Evolutionary conservation across 2,329 filamentous ascomycete genomes (phyloP), one percentile per base, ranked within the genome.

Genomic region (Phaeosphaeriaceae sp.): DNA sequence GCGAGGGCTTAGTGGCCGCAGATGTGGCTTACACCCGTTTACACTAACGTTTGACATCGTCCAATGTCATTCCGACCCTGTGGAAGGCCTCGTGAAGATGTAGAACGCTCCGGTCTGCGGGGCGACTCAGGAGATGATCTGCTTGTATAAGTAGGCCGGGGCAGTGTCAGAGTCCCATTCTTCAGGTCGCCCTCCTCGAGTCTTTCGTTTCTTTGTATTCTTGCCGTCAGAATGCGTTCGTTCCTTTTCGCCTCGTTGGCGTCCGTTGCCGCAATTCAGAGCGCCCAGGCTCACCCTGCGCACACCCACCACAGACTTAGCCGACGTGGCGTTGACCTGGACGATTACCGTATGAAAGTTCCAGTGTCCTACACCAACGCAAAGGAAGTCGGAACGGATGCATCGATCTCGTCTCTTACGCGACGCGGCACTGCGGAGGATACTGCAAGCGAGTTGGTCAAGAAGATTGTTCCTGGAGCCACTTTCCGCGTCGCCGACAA

Each of bases 401-500:
- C 66, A 13, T 60, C 61, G n/a, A 62, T 68, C 19, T 51, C 66
- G 10, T 56, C 61, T 11, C 55, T 70, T 20, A 47, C 58, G 10
- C 69, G 62, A 52, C 66, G 70, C 50, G 69, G 64, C 13, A 71
- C 68, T 53, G 65, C 71, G 19, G 58, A 72, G 24, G 69, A 74
- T 33, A 66, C 68, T 19, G 78, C 78, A 7, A 70, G 67, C 7
- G 67, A 72, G 33, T 56, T 78, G 20, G 68, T 79, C 21, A 72
- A 75, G 65, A 65, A 54, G 36, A 71, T 73, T 11, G 63, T 69
- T 1, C 79, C 79, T 2, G 73, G 66, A 51, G 69, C 76, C 17
- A 70, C 71, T 21, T 88, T 87, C 72, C 83, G 85, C 20, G 61
- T 85, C 7, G 81, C 83, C 0, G 84, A 87, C 66, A 79, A 83